A percentile compares a stretch with the other conserved stretches of the same genome.
These are phyloP conservation scores for Lagenaria siceraria DNA, from an alignment of 306 rosid species.

Conservation along the genomic window DNA sequence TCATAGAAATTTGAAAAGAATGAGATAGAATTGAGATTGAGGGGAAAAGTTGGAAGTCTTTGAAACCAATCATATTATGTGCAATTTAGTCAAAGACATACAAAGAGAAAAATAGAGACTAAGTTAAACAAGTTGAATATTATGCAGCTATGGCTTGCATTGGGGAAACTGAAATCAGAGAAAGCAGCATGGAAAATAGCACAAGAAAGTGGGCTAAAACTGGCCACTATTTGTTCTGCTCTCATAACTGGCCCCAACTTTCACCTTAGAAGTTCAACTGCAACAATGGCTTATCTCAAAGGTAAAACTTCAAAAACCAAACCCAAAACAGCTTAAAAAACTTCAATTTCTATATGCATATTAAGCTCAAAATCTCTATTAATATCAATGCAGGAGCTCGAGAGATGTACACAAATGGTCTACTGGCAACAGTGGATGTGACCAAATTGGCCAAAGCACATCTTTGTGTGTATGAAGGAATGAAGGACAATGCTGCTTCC, in stretches of 20 bases:
- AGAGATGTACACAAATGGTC: constrained; percentile 51
- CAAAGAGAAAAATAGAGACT: no score
- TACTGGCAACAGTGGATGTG: constrained; percentile 63
- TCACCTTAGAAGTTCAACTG: constrained; percentile 38
- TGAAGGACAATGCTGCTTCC: constrained; percentile 37
- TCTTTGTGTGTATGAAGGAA: constrained; percentile 42
- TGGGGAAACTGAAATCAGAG: constrained; percentile 72
- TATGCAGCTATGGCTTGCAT: constrained; percentile 78
- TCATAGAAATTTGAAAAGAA: no score
- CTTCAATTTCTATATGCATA: not conserved
- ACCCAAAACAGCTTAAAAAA: not conserved
- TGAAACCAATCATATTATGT: no score
- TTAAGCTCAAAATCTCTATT: not conserved
- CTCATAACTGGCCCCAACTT: constrained; percentile 66
- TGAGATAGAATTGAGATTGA: no score
- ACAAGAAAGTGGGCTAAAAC: constrained; percentile 42
- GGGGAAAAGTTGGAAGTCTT: no score
- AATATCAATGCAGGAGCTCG: constrained; percentile 42
- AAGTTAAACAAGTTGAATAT: not conserved
- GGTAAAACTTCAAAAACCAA: constrained; percentile 25
- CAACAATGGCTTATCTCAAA: constrained; percentile 86
- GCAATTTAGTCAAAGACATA: no score
- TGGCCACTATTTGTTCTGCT: constrained; percentile 69
- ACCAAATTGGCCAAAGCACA: constrained; percentile 60
- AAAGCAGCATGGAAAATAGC: constrained; percentile 78